A percentile compares a stretch with the other conserved stretches of the same genome.
These are phyloP conservation scores for Penicillium sp. DNA, from an alignment of 2,329 filamentous ascomycete genomes.

Conservation along the genomic window DNA sequence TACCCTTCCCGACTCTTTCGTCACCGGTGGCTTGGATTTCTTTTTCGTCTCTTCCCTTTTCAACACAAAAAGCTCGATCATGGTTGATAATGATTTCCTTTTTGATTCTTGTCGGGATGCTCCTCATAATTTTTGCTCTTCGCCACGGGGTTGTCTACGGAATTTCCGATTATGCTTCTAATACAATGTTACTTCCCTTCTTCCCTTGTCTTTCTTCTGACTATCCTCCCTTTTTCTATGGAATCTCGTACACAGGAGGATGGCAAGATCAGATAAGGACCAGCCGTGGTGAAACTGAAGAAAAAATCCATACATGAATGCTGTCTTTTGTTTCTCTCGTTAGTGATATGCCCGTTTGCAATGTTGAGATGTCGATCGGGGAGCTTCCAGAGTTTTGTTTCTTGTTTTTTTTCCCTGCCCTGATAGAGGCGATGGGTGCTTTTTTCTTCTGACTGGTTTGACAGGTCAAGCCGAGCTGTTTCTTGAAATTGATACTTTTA, in stretches of 20 bases:
- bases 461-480: constrained; percentile 3
- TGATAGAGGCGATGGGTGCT: constrained; percentile 1
- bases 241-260: constrained; percentile 2
- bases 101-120: constrained; percentile 9
- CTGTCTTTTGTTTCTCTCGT: background rate
- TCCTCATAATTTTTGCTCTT: constrained; percentile 17
- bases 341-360: background rate
- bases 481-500: constrained; percentile 1
- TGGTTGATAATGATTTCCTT: constrained; percentile 18
- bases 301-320: background rate
- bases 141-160: constrained; percentile 21
- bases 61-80: constrained; percentile 20
- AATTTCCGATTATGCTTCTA: constrained; percentile 25
- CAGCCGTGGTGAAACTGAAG: background rate
- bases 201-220: background rate
- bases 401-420: background rate
- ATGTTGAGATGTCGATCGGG: background rate
- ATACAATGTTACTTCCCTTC: constrained; percentile 15
- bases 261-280: constrained; percentile 6
- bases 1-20: constrained; percentile 38
- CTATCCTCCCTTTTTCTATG: constrained; percentile 6
- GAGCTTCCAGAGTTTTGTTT: background rate
- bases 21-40: constrained; percentile 33
- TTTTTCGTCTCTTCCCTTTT: background rate
- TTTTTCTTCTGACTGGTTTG: constrained; percentile 1